Percentiles rank a stretch among this genome's conserved stretches.
Evolutionary conservation across 257 asterid genomes (phyloP).

Genomic region (Agastache rugosa): DNA sequence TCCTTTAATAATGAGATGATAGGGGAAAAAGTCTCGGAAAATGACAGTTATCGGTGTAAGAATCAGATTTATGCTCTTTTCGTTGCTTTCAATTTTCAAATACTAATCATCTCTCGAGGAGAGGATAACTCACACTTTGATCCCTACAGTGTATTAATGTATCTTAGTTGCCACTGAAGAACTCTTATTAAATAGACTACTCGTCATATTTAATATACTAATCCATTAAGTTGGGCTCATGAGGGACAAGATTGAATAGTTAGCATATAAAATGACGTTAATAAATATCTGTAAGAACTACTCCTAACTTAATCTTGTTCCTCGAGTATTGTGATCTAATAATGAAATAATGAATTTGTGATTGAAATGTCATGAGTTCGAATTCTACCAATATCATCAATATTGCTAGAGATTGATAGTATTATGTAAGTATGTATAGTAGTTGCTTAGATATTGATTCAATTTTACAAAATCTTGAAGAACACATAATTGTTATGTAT

Average conservation of each 20-base stretch:
- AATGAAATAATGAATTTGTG: too few species aligned
- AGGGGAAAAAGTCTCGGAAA: slow-evolving; percentile 19
- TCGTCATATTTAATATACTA: neutral
- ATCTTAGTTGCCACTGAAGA: neutral
- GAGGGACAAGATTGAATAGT: neutral
- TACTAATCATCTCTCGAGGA: neutral
- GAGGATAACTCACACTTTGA: neutral
- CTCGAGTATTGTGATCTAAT: too few species aligned
- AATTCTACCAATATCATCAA: too few species aligned
- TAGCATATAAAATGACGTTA: neutral
- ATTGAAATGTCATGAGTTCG: too few species aligned
- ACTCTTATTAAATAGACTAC: neutral
- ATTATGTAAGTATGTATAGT: too few species aligned
- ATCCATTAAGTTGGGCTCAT: neutral
- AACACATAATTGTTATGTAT: too few species aligned
- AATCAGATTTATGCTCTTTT: neutral
- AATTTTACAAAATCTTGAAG: too few species aligned
- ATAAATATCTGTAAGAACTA: too few species aligned
- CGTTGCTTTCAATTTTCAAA: neutral
- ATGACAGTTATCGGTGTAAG: slow-evolving; percentile 5
- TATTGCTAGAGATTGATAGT: too few species aligned
- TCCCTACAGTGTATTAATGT: neutral
- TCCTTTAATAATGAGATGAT: neutral
- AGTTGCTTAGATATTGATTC: too few species aligned
- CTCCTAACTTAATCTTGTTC: too few species aligned